phyloP scores from a whole-genome alignment of 2,329 filamentous ascomycete species.

The Pseudogymnoascus destructans region DNA sequence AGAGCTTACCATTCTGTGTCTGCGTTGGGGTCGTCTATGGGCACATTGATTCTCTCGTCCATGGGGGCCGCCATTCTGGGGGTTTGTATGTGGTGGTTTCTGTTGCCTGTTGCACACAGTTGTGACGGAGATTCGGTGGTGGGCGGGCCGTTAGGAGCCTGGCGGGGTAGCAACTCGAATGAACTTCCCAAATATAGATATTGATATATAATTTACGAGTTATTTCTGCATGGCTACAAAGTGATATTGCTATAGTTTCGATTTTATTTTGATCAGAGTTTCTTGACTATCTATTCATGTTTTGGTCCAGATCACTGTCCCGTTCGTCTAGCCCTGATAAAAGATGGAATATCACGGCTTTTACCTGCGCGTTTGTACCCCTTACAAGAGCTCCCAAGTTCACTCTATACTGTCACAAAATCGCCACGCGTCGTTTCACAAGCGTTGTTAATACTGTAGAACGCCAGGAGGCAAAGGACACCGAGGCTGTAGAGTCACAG shows the following conservation, averaged over 20 bases:
- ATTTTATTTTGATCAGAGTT: too few species aligned
- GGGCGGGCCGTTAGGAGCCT: background rate
- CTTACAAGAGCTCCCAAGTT: background rate
- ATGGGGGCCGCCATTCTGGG: constrained; percentile 39
- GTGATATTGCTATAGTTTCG: background rate
- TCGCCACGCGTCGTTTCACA: background rate
- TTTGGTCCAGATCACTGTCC: background rate
- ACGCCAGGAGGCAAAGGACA: background rate
- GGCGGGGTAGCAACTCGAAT: background rate
- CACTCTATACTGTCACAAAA: background rate
- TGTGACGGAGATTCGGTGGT: background rate
- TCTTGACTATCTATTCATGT: background rate
- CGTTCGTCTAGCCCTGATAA: background rate
- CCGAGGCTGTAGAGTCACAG: constrained; percentile 3
- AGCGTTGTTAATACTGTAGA: background rate
- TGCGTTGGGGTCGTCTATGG: constrained; percentile 87
- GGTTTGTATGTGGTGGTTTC: constrained; percentile 2
- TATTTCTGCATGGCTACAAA: background rate
- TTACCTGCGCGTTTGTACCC: background rate
- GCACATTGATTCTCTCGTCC: constrained; percentile 60
- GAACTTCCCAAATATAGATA: background rate
- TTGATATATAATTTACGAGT: background rate
- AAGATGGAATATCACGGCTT: background rate
- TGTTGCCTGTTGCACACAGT: constrained; percentile 2
- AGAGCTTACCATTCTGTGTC: constrained; percentile 81